Evolutionary conservation across 257 asterid genomes (phyloP).

Genomic region (Forsythia viridissima): DNA sequence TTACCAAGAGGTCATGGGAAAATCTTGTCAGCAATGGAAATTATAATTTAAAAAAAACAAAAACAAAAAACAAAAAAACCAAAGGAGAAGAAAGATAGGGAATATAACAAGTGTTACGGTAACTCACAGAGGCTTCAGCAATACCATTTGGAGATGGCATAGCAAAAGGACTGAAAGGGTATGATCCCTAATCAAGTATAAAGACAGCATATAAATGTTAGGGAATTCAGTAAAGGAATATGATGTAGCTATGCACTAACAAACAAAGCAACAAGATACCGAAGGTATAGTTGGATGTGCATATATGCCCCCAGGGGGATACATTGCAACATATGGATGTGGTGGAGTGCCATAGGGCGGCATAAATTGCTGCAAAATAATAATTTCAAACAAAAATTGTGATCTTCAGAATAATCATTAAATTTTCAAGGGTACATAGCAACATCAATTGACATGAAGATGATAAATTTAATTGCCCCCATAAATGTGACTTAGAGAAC

Average conservation of each 20-base stretch:
- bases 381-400: conserved; percentile 7
- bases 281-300: conserved; percentile 96
- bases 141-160: conserved; percentile 90
- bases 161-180: conserved; percentile 58
- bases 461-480: background rate
- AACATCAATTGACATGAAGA: background rate
- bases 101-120: conserved; percentile 6
- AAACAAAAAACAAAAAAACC: no score
- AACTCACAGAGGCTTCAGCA: conserved; percentile 80
- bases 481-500: background rate
- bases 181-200: conserved; percentile 55
- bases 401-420: conserved; percentile 7
- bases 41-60: background rate
- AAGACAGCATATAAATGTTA: conserved; percentile 16
- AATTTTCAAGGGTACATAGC: background rate
- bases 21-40: background rate
- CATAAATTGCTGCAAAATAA: conserved; percentile 71
- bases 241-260: conserved; percentile 12
- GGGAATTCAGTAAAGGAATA: conserved; percentile 12
- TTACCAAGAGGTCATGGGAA: background rate
- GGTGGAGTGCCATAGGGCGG: conserved; percentile 98
- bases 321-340: conserved; percentile 96
- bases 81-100: background rate
- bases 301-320: conserved; percentile 89
- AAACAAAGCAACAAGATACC: conserved; percentile 41